Evolutionary conservation across 257 asterid species (phyloP).

Genomic region (Buddleja alternifolia): DNA sequence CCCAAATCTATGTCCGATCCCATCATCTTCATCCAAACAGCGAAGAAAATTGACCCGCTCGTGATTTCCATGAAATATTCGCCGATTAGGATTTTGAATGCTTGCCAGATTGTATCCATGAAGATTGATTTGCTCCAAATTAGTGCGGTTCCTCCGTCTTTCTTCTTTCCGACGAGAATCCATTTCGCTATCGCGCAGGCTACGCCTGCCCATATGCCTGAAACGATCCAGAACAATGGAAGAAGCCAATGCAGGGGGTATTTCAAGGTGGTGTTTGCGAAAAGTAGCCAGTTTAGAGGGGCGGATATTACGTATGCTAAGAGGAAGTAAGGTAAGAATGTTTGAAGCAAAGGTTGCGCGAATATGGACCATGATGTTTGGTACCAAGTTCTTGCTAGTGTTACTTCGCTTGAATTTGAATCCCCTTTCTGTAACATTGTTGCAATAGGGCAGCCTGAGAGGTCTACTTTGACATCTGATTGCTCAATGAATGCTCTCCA

Average conservation of each 20-base stretch:
- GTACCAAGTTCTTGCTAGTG: slow-evolving; percentile 60
- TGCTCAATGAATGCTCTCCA: slow-evolving; percentile 83
- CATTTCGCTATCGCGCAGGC: slow-evolving; percentile 61
- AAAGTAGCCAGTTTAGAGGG: slow-evolving; percentile 48
- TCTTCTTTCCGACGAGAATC: slow-evolving; percentile 65
- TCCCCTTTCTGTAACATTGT: slow-evolving; percentile 32
- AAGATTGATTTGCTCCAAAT: slow-evolving; percentile 68
- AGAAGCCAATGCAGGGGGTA: slow-evolving; percentile 58
- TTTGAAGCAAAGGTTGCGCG: slow-evolving; percentile 72
- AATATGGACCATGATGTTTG: slow-evolving; percentile 68
- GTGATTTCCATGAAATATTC: slow-evolving; percentile 76
- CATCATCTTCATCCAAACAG: slow-evolving; percentile 78
- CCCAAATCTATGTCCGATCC: slow-evolving; percentile 60
- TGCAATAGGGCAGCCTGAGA: slow-evolving; percentile 79
- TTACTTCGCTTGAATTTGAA: slow-evolving; percentile 35
- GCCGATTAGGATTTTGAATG: slow-evolving; percentile 66
- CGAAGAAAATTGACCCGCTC: slow-evolving; percentile 63
- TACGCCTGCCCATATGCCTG: slow-evolving; percentile 58
- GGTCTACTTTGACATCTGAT: slow-evolving; percentile 84
- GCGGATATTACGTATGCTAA: slow-evolving; percentile 47
- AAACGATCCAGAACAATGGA: slow-evolving; percentile 70
- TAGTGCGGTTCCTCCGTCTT: slow-evolving; percentile 60
- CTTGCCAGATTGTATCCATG: slow-evolving; percentile 86
- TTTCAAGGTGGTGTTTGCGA: slow-evolving; percentile 29
- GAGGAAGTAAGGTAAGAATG: slow-evolving; percentile 66